Percentiles rank a stretch among this genome's conserved stretches.
Evolutionary conservation across 2,329 filamentous ascomycete genomes (phyloP).

Genomic region (Neonectria sp.): DNA sequence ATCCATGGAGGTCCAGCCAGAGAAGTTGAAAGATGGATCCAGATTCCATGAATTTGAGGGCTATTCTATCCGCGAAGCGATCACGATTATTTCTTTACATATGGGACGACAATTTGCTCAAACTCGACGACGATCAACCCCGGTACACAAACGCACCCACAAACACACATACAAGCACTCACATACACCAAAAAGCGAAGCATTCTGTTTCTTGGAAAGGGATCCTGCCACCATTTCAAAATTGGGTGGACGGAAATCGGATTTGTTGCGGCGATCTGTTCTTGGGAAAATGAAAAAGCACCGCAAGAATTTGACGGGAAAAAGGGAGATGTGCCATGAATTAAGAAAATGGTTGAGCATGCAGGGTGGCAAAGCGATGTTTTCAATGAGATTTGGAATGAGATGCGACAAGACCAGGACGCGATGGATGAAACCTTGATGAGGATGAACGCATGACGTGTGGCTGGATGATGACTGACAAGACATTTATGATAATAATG

Average conservation of each 20-base stretch:
- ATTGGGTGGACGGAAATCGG: constrained; percentile 3
- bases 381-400: constrained; percentile 30
- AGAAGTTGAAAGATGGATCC: constrained; percentile 8
- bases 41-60: constrained; percentile 3
- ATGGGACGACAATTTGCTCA: constrained; percentile 18
- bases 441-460: constrained; percentile 34
- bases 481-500: constrained; percentile 48
- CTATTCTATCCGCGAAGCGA: constrained; percentile 8
- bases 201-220: constrained; percentile 20
- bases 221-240: constrained; percentile 1
- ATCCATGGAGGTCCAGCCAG: neutral
- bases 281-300: constrained; percentile 16
- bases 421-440: constrained; percentile 33
- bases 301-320: constrained; percentile 18
- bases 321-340: constrained; percentile 11
- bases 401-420: constrained; percentile 33
- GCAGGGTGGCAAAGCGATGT: constrained; percentile 41
- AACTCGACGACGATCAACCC: constrained; percentile 4
- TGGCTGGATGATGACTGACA: constrained; percentile 42
- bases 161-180: neutral
- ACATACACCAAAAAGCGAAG: constrained; percentile 20
- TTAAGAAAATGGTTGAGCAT: constrained; percentile 39
- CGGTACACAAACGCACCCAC: constrained; percentile 10
- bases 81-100: constrained; percentile 12
- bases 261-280: constrained; percentile 11